These are phyloP conservation scores for Geotrichum macrosporum DNA, from an alignment of 1,139 yeast species.

Conservation along the genomic window DNA sequence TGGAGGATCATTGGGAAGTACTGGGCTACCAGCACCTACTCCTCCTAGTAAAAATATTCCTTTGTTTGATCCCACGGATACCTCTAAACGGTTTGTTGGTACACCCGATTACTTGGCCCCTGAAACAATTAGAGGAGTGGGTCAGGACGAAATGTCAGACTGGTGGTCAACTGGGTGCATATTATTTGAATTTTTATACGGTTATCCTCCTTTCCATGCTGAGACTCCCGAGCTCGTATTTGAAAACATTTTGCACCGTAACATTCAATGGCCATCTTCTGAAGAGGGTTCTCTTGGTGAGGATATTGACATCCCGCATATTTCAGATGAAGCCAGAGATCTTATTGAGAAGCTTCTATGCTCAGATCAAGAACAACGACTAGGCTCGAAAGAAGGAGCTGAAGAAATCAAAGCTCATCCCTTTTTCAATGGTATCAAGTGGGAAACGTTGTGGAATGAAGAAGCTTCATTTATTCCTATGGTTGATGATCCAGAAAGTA, in stretches of 20 bases:
- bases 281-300: slow-evolving; percentile 43
- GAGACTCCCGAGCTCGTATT: slow-evolving; percentile 76
- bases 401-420: slow-evolving; percentile 74
- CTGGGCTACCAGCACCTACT: slow-evolving; percentile 2
- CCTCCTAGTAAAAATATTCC: slow-evolving; percentile 15
- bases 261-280: slow-evolving; percentile 84
- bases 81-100: slow-evolving; percentile 67
- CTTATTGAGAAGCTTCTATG: slow-evolving; percentile 59
- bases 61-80: slow-evolving; percentile 30
- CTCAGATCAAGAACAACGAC: slow-evolving; percentile 58
- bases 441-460: slow-evolving; percentile 70
- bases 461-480: slow-evolving; percentile 83
- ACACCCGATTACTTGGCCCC: slow-evolving; percentile 98
- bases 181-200: slow-evolving; percentile 83
- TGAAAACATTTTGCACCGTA: slow-evolving; percentile 66
- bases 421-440: slow-evolving; percentile 65
- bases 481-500: slow-evolving; percentile 75
- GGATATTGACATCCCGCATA: slow-evolving; percentile 33
- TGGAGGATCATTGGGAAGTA: slow-evolving; percentile 12
- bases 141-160: slow-evolving; percentile 84
- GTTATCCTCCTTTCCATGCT: slow-evolving; percentile 94
- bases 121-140: slow-evolving; percentile 81
- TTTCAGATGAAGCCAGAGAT: slow-evolving; percentile 70
- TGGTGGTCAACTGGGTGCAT: slow-evolving; percentile 99
- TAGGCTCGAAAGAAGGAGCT: slow-evolving; percentile 69